Percentiles rank a stretch among this genome's conserved stretches.
phyloP scores from a whole-genome alignment of 2,329 filamentous ascomycete species.

The Magnaporthiopsis poae region DNA sequence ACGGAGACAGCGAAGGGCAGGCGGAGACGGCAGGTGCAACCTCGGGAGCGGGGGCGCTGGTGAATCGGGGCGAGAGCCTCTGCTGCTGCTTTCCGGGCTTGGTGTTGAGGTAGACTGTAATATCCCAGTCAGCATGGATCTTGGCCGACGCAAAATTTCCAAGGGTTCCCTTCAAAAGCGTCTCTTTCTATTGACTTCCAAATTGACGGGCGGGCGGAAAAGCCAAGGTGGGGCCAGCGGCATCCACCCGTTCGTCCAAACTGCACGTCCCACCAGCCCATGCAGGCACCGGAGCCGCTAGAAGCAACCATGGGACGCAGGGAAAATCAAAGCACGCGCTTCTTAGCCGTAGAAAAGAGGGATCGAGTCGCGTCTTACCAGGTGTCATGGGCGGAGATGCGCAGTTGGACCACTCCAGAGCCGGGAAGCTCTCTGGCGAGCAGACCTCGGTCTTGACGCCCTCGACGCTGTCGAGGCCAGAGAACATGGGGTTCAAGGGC shows the following conservation, averaged over 20 bases:
- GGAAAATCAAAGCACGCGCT: not conserved
- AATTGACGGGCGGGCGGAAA: not conserved
- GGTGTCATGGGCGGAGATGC: slow-evolving; percentile 81
- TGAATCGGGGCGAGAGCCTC: slow-evolving; percentile 48
- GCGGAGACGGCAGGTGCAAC: slow-evolving; percentile 37
- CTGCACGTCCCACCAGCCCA: not conserved
- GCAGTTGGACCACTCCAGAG: slow-evolving; percentile 65
- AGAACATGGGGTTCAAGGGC: slow-evolving; percentile 73
- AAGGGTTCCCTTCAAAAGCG: not conserved
- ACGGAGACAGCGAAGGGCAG: slow-evolving; percentile 79
- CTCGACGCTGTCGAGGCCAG: slow-evolving; percentile 57
- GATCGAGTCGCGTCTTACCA: slow-evolving; percentile 49
- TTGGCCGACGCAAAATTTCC: not conserved
- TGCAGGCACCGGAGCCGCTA: not conserved
- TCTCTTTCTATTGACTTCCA: not conserved
- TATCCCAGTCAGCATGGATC: not conserved
- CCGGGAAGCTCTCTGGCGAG: slow-evolving; percentile 61
- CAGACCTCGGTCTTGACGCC: slow-evolving; percentile 64
- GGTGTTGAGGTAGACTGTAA: slow-evolving; percentile 34
- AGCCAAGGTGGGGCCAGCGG: not conserved
- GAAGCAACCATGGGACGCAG: not conserved
- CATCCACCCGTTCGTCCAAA: not conserved
- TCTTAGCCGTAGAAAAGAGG: slow-evolving; percentile 3
- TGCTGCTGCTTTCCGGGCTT: slow-evolving; percentile 34
- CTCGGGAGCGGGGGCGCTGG: slow-evolving; percentile 34